These are phyloP conservation scores for Rhododendron vialii DNA, from an alignment of 148 eudicot species.

Conservation along the genomic window DNA sequence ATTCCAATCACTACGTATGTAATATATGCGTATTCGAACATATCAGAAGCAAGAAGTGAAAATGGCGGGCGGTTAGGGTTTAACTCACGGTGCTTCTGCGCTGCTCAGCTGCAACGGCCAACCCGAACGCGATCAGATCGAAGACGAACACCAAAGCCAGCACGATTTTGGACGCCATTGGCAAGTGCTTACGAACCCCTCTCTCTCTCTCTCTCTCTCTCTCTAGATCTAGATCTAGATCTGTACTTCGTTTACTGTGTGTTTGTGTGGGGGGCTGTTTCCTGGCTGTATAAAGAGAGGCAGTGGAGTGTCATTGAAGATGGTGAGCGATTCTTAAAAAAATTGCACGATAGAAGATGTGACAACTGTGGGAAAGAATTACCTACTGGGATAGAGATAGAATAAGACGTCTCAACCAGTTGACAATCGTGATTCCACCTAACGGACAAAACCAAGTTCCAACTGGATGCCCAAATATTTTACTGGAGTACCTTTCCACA, in stretches of 20 bases:
- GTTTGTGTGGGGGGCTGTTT: background rate
- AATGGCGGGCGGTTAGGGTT: background rate
- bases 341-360: background rate
- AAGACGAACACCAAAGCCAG: slow-evolving; percentile 27
- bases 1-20: background rate
- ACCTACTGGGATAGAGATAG: background rate
- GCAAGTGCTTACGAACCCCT: background rate
- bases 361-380: background rate
- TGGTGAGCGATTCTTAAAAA: background rate
- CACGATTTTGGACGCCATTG: slow-evolving; percentile 67
- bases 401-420: background rate
- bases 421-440: background rate
- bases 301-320: background rate
- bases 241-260: background rate
- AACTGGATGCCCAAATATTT: background rate
- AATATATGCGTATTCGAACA: background rate
- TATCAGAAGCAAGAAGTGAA: background rate
- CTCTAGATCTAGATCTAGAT: background rate
- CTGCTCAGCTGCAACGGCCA: slow-evolving; percentile 85
- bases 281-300: background rate
- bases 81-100: slow-evolving; percentile 60
- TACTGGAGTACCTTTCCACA: background rate
- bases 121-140: slow-evolving; percentile 67
- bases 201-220: background rate
- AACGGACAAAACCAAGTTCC: background rate